A percentile compares a stretch with the other conserved stretches of the same genome.
phyloP scores from a whole-genome alignment of 176 grass and related monocot species.

The Oryza meyeriana region DNA sequence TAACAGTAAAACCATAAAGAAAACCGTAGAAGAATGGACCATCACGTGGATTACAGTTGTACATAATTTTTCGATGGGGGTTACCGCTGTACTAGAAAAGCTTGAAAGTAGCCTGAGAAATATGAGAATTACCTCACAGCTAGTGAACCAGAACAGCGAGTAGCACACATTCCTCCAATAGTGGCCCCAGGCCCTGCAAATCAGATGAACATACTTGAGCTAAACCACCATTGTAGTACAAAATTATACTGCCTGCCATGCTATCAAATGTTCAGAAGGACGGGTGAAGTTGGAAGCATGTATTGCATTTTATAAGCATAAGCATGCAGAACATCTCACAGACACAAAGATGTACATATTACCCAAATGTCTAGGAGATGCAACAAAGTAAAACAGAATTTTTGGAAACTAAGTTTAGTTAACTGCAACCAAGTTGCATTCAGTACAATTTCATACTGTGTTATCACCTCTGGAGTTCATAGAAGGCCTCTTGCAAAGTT shows the following conservation, averaged over 20 bases:
- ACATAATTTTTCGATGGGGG: neutral
- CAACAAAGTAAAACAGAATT: neutral
- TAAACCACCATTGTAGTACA: neutral
- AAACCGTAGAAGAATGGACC: conserved; percentile 18
- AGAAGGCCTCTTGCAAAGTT: neutral
- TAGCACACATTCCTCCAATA: conserved; percentile 98
- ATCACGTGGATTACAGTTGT: neutral
- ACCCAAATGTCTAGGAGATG: neutral
- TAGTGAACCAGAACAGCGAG: conserved; percentile 94
- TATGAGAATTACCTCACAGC: conserved; percentile 87
- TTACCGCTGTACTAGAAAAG: conserved; percentile 16
- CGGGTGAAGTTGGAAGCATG: neutral
- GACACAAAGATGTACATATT: neutral
- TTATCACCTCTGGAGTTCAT: neutral
- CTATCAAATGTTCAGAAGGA: neutral
- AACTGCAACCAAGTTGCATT: conserved; percentile 6
- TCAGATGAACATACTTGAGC: conserved; percentile 27
- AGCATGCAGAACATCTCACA: neutral
- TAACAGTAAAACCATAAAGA: conserved; percentile 25
- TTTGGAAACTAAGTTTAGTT: neutral
- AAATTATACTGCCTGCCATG: neutral
- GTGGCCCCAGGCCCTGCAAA: conserved; percentile 93
- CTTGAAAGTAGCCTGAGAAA: conserved; percentile 27
- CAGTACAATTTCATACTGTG: neutral
- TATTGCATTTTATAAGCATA: conserved; percentile 10